These are phyloP conservation scores for Coelastrella sp. DNA, from an alignment of 139 green algal genomes.

Conservation along the genomic window DNA sequence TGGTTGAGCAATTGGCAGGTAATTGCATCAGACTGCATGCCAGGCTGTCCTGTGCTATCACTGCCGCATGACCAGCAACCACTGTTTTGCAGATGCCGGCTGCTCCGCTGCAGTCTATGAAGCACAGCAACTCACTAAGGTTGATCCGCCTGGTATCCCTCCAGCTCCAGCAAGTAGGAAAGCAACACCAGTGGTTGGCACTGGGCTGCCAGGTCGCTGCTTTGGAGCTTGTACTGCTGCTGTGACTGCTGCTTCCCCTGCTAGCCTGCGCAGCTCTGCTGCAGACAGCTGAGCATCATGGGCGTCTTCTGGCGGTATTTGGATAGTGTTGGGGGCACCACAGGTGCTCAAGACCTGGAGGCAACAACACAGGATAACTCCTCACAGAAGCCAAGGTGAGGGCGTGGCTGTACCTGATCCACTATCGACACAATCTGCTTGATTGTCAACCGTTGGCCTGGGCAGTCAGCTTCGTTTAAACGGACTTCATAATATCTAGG, in stretches of 20 bases:
- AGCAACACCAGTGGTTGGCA: conserved; percentile 50
- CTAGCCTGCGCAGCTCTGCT: conserved; percentile 31
- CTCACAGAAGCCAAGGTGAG: no score
- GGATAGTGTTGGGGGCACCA: conserved; percentile 40
- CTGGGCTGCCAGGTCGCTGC: conserved; percentile 33
- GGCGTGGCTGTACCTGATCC: no score
- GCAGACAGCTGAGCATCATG: conserved; percentile 20
- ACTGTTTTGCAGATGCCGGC: not conserved
- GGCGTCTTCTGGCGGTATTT: conserved; percentile 12
- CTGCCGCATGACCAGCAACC: not conserved
- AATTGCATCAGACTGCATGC: not conserved
- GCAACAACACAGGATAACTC: not conserved
- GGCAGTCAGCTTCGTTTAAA: no score
- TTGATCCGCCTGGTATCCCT: conserved; percentile 71
- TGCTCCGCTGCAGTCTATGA: no score
- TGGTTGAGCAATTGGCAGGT: not conserved
- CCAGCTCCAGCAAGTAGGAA: conserved; percentile 51
- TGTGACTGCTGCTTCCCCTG: conserved; percentile 13
- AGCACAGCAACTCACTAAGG: conserved; percentile 55
- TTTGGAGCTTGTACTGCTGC: not conserved
- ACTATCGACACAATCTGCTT: no score
- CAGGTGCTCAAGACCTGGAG: conserved; percentile 42
- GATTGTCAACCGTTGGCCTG: no score
- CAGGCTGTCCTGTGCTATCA: no score
- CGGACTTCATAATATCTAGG: no score